Percentiles rank a stretch among this genome's conserved stretches.
Conservation (phyloP, 768 basidiomycete genomes). For the Mycena kentingensis region DNA sequence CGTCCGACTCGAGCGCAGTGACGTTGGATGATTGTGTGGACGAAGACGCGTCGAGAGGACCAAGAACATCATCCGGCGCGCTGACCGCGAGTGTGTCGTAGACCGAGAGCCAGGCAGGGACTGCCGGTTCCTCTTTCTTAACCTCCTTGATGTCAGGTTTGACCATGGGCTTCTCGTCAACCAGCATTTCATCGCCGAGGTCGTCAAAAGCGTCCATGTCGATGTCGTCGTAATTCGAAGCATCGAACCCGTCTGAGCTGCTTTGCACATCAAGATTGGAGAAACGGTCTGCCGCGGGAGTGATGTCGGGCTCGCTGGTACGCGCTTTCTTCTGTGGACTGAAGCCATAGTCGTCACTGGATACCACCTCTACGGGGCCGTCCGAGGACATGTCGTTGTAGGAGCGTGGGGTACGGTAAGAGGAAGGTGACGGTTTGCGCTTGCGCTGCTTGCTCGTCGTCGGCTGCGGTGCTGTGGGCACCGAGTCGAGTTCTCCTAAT, state of each 20-base stretch:
- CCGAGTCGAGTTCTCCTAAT: conserved; percentile 68
- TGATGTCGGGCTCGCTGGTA: conserved; percentile 44
- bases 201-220: conserved; percentile 68
- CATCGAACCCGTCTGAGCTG: conserved; percentile 47
- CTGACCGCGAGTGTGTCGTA: conserved; percentile 72
- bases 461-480: conserved; percentile 37
- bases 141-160: conserved; percentile 37
- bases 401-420: conserved; percentile 37
- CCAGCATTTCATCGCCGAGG: conserved; percentile 37
- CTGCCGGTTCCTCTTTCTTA: conserved; percentile 48
- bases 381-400: conserved; percentile 51
- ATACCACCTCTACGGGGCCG: conserved; percentile 40
- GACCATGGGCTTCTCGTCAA: too few relatives aligned
- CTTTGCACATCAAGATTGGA: conserved; percentile 61
- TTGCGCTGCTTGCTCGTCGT: conserved; percentile 49
- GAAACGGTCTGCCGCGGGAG: conserved; percentile 60
- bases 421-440: conserved; percentile 62
- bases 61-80: conserved; percentile 57
- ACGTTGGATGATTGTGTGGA: conserved; percentile 42
- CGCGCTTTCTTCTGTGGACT: conserved; percentile 74
- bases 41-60: conserved; percentile 41
- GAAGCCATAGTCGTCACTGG: conserved; percentile 62
- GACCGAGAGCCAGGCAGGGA: conserved; percentile 71
- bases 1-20: conserved; percentile 78
- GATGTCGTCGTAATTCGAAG: conserved; percentile 51